These are phyloP conservation scores for Prunus dulcis DNA, from an alignment of 306 rosid genomes.

Conservation along the genomic window DNA sequence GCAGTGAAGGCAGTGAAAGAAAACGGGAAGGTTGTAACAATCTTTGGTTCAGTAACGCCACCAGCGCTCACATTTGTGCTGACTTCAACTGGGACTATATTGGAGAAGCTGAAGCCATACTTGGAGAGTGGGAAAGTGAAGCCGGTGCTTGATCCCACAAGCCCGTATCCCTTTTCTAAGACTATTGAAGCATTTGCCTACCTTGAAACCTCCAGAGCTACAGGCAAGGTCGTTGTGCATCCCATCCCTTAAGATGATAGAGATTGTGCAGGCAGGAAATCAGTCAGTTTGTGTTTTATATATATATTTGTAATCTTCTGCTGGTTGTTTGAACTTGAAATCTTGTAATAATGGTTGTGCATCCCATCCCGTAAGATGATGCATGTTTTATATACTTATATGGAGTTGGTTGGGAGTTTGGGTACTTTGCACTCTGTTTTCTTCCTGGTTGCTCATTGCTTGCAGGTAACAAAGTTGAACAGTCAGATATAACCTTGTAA, in stretches of 20 bases:
- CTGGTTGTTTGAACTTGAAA: neutral
- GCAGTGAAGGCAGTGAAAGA: slow-evolving; percentile 61
- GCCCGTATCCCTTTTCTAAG: slow-evolving; percentile 58
- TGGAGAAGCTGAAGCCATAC: slow-evolving; percentile 59
- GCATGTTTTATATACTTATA: no score
- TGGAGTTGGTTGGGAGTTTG: neutral
- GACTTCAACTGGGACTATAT: slow-evolving; percentile 39
- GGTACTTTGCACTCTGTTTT: neutral
- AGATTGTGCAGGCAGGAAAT: no score
- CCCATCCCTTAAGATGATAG: slow-evolving; percentile 45
- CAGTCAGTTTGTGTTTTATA: neutral
- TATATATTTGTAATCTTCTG: neutral
- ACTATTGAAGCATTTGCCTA: slow-evolving; percentile 52
- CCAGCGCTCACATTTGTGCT: slow-evolving; percentile 28
- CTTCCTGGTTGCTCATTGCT: neutral
- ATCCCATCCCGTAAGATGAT: no score
- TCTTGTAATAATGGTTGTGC: neutral
- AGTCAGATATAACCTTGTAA: no score
- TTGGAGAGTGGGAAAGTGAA: slow-evolving; percentile 69
- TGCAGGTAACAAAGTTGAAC: neutral
- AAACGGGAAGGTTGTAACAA: slow-evolving; percentile 59
- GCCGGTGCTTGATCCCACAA: slow-evolving; percentile 61
- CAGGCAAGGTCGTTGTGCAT: slow-evolving; percentile 55
- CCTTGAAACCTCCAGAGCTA: slow-evolving; percentile 52
- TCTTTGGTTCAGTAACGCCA: slow-evolving; percentile 34